Evolutionary conservation across 177 flowering plant genomes (phyloP), one percentile per base, ranked within the genome.

Genomic region (Vitis hybrid): DNA sequence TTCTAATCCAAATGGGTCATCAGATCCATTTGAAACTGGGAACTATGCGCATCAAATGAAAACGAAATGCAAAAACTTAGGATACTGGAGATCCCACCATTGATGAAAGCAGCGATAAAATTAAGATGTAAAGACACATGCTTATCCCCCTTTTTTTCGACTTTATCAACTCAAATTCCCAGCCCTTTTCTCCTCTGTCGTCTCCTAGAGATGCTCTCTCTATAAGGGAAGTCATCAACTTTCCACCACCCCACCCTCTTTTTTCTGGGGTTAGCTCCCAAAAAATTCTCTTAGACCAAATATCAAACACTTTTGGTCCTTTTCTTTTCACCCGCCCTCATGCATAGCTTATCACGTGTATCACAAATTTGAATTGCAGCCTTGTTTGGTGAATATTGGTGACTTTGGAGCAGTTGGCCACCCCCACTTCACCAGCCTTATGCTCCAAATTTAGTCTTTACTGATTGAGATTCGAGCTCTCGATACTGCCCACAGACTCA

Each of bases 401-500:
- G 24, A 8, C 28, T 18, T 9, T 17, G 18, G 2, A 20, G 11
- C 24, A 58, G 17, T 17, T 14, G 8, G 7, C 17, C 24, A 20
- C 22, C n/a, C 19, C 17, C 65, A 31, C 38, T 47, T 19, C 15
- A 18, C 65, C 13, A 13, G 3, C 51, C 51, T 33, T 15, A 49
- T 64, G 66, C 54, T 64, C 66, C 66, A 64, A 64, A 47, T 49
- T 47, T 11, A n/a, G 14, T 50, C 24, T 44, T 71, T 71, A 11
- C 17, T 63, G 73, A 47, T 71, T 63, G 73, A 71, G 73, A 71
- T 71, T 63, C 67, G 73, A 71, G 67, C 54, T 71, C 62, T 63
- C 67, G 54, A 55, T 17, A 53, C 1, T 38, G 47, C 47, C 47
- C 47, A 33, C 17, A 4, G 12, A 13, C 20, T 52, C 33, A 22